A percentile compares a stretch with the other conserved stretches of the same genome.
Evolutionary conservation across 495 filamentous ascomycete species (phyloP).

Genomic region (Podospora australis): DNA sequence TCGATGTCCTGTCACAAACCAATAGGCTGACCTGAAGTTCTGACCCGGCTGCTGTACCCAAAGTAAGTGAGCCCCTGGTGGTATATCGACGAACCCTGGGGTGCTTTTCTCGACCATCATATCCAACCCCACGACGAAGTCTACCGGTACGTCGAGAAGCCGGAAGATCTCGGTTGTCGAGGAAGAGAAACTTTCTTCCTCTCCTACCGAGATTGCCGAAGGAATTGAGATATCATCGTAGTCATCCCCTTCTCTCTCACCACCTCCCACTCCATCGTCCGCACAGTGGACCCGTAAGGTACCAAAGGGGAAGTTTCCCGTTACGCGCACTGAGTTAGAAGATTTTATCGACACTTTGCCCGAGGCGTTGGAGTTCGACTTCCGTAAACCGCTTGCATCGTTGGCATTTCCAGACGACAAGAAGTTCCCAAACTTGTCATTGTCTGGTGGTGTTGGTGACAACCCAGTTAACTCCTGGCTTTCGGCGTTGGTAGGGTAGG

Average conservation of each 20-base stretch:
- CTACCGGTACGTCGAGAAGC: slow-evolving; percentile 32
- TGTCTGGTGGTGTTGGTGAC: too few species aligned
- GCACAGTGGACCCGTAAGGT: slow-evolving; percentile 29
- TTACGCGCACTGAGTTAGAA: slow-evolving; percentile 23
- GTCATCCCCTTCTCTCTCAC: too few species aligned
- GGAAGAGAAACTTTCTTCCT: not conserved
- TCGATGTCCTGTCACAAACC: slow-evolving; percentile 41
- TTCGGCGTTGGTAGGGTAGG: too few species aligned
- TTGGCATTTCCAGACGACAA: not conserved
- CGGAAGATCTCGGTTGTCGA: slow-evolving; percentile 38
- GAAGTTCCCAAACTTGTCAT: too few species aligned
- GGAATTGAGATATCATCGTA: too few species aligned
- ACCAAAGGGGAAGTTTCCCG: slow-evolving; percentile 30
- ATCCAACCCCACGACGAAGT: slow-evolving; percentile 43
- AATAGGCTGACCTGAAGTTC: slow-evolving; percentile 50
- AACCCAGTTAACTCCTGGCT: too few species aligned
- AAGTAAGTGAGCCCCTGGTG: slow-evolving; percentile 52
- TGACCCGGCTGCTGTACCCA: slow-evolving; percentile 48
- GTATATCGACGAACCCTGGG: slow-evolving; percentile 52
- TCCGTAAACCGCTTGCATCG: slow-evolving; percentile 2
- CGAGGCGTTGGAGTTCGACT: slow-evolving; percentile 18
- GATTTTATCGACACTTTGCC: slow-evolving; percentile 17
- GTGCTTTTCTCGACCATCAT: slow-evolving; percentile 31
- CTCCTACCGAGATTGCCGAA: not conserved
- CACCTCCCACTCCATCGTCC: too few species aligned